Percentiles rank a stretch among this genome's conserved stretches.
phyloP scores from a whole-genome alignment of 768 basidiomycete genomes.

The Mycena epipterygia region DNA sequence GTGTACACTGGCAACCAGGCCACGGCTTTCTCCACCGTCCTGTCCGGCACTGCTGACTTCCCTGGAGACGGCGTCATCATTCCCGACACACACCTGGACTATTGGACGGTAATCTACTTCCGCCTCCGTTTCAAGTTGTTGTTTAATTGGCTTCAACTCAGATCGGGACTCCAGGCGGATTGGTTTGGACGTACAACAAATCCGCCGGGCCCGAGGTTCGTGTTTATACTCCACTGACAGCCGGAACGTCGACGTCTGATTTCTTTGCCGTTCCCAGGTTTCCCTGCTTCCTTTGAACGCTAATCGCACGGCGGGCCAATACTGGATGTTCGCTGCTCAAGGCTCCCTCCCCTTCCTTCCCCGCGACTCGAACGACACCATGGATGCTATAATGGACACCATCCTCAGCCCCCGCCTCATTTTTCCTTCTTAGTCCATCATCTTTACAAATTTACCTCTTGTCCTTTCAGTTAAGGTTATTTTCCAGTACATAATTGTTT shows the following conservation, averaged over 20 bases:
- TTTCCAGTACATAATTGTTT: conserved; percentile 29
- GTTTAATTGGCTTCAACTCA: not conserved
- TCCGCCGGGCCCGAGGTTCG: conserved; percentile 26
- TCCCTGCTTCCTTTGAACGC: conserved; percentile 18
- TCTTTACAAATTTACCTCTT: not conserved
- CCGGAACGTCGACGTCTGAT: not conserved
- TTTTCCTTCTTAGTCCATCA: conserved; percentile 7
- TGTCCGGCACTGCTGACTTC: conserved; percentile 32
- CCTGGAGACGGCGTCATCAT: conserved; percentile 26
- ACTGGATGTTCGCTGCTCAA: conserved; percentile 33
- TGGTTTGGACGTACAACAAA: conserved; percentile 31
- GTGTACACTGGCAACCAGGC: conserved; percentile 21
- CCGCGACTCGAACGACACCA: conserved; percentile 16
- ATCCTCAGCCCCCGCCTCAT: conserved; percentile 18
- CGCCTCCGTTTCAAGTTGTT: not conserved
- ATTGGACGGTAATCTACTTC: conserved; percentile 24
- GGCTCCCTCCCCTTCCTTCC: conserved; percentile 27
- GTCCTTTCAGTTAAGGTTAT: conserved; percentile 16
- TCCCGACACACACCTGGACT: conserved; percentile 30
- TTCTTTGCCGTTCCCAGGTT: conserved; percentile 11
- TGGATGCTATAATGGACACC: not conserved
- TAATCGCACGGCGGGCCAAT: conserved; percentile 27
- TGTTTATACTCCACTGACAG: not conserved
- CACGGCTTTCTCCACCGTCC: conserved; percentile 23
- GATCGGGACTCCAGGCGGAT: conserved; percentile 24